Evolutionary conservation across 345 rosid species (phyloP).

Genomic region (Aethionema arabicum): DNA sequence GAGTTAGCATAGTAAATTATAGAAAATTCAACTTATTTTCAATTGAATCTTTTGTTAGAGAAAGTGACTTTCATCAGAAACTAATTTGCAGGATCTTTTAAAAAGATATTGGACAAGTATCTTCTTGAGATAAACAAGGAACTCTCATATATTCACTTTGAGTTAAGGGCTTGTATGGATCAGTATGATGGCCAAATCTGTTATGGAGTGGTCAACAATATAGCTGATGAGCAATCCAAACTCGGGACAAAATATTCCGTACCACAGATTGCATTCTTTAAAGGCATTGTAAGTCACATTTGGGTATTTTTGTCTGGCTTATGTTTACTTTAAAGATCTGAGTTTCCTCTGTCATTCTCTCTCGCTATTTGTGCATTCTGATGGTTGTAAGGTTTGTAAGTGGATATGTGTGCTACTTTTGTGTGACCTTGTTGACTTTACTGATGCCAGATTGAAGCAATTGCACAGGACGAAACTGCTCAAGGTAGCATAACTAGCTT

Average conservation of each 20-base stretch:
- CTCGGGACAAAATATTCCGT: conserved; percentile 81
- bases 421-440: conserved; percentile 11
- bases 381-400: conserved; percentile 1
- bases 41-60: not conserved
- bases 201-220: conserved; percentile 80
- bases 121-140: conserved; percentile 85
- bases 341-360: not conserved
- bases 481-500: conserved; percentile 66
- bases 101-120: conserved; percentile 54
- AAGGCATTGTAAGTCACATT: conserved; percentile 64
- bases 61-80: not conserved
- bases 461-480: conserved; percentile 65
- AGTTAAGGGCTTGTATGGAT: conserved; percentile 72
- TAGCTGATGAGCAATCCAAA: conserved; percentile 84
- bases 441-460: conserved; percentile 63
- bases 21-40: not conserved
- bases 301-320: not conserved
- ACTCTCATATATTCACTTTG: conserved; percentile 71
- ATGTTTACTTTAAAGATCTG: not conserved
- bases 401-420: not conserved
- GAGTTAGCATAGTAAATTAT: not conserved
- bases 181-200: conserved; percentile 73
- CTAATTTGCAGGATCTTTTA: conserved; percentile 44
- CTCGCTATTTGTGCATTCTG: conserved; percentile 6
- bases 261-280: conserved; percentile 80